phyloP scores from a whole-genome alignment of 441 rosid genomes.

The Erysimum cheiri region DNA sequence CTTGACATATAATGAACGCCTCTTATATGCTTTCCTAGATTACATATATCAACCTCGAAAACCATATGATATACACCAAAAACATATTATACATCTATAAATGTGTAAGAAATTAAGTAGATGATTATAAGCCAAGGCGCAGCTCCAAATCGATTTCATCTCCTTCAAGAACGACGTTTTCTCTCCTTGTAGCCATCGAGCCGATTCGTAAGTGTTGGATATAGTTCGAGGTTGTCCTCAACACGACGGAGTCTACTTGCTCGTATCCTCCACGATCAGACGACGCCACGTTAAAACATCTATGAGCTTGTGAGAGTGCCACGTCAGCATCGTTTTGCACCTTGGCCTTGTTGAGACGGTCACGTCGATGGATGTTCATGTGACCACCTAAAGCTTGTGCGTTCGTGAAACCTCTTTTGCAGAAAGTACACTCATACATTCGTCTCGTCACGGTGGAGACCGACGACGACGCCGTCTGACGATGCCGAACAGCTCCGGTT shows the following conservation, averaged over 20 bases:
- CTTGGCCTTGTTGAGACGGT: slow-evolving; percentile 60
- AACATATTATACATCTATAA: slow-evolving; percentile 32
- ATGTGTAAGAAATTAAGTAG: slow-evolving; percentile 5
- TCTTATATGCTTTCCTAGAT: slow-evolving; percentile 32
- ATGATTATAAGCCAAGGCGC: slow-evolving; percentile 43
- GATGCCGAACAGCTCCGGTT: slow-evolving; percentile 27
- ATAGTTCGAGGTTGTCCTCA: slow-evolving; percentile 38
- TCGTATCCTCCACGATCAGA: slow-evolving; percentile 38
- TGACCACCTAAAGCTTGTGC: slow-evolving; percentile 79
- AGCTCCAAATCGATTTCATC: slow-evolving; percentile 47
- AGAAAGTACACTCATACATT: slow-evolving; percentile 63
- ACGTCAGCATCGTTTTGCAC: slow-evolving; percentile 39
- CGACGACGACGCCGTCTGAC: slow-evolving; percentile 18
- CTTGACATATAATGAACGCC: slow-evolving; percentile 37
- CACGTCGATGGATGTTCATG: slow-evolving; percentile 75
- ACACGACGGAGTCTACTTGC: slow-evolving; percentile 36
- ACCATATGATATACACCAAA: slow-evolving; percentile 35
- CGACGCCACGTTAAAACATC: slow-evolving; percentile 40
- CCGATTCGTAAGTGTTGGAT: slow-evolving; percentile 37
- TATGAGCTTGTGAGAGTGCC: slow-evolving; percentile 30
- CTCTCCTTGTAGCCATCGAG: slow-evolving; percentile 40
- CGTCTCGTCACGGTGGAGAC: slow-evolving; percentile 41
- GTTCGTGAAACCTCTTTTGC: slow-evolving; percentile 70
- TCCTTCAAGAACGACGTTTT: slow-evolving; percentile 41
- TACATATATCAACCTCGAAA: slow-evolving; percentile 28